Evolutionary conservation across 108 stramenopile genomes (phyloP).

Genomic region (Halocafeteria seosinensis): DNA sequence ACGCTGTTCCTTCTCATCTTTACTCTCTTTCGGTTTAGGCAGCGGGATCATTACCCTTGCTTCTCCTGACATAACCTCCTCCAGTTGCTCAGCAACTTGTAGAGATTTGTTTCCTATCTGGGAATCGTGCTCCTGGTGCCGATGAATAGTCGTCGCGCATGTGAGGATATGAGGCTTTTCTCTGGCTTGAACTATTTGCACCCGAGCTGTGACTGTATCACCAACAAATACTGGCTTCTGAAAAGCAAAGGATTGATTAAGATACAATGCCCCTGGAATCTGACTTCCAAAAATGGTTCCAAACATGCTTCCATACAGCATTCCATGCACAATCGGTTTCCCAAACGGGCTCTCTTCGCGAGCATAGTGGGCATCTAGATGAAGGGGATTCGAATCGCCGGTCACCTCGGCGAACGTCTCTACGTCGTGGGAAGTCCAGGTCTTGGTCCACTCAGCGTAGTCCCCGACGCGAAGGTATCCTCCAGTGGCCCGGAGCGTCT

Average conservation of each 20-base stretch:
- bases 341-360: neutral
- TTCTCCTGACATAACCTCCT: neutral
- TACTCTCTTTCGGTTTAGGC: too few relatives aligned
- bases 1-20: too few relatives aligned
- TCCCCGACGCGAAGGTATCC: too few relatives aligned
- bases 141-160: neutral
- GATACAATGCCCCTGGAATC: neutral
- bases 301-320: conserved; percentile 1
- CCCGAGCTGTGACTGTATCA: neutral
- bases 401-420: neutral
- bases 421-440: neutral
- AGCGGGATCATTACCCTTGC: neutral
- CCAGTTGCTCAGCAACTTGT: neutral
- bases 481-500: too few relatives aligned
- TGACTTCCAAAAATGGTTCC: neutral
- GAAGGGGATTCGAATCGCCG: neutral
- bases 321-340: neutral
- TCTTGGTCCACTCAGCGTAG: neutral
- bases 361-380: neutral
- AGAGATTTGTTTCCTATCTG: too few relatives aligned
- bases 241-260: neutral
- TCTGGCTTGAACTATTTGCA: neutral
- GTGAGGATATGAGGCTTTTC: neutral
- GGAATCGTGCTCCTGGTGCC: too few relatives aligned
- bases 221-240: neutral